A percentile compares a stretch with the other conserved stretches of the same genome.
Conservation (phyloP, 768 basidiomycete species). For the Tylopilus subfusipes region DNA sequence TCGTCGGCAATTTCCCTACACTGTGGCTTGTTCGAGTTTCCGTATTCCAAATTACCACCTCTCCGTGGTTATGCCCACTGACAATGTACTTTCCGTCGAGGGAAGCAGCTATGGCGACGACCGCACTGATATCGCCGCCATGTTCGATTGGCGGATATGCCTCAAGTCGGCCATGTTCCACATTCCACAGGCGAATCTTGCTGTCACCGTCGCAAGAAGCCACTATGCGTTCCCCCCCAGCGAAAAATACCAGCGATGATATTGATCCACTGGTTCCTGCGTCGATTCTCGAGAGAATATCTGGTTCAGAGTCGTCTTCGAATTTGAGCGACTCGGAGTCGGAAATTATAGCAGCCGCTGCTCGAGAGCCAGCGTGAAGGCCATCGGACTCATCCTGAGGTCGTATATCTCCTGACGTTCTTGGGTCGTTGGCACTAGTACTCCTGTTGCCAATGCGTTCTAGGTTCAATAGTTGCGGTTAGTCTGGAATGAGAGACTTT, state of each 20-base stretch:
- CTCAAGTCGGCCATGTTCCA: too few species aligned
- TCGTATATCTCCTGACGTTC: neutral
- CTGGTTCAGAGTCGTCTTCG: neutral
- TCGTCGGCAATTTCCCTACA: neutral
- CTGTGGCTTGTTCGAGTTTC: neutral
- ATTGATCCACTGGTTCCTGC: neutral
- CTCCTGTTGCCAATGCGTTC: too few species aligned
- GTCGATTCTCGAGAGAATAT: neutral
- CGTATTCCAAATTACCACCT: constrained; percentile 8
- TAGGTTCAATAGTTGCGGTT: too few species aligned
- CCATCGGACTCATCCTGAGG: neutral
- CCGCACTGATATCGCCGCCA: neutral
- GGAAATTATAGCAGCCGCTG: neutral
- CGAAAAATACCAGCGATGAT: neutral
- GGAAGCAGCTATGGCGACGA: constrained; percentile 1
- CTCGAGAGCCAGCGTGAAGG: too few species aligned
- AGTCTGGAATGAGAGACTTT: too few species aligned
- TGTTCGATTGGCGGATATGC: too few species aligned
- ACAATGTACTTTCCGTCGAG: constrained; percentile 9
- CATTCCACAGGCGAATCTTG: too few species aligned
- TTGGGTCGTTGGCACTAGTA: too few species aligned
- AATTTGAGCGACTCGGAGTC: neutral
- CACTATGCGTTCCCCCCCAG: neutral
- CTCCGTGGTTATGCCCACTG: constrained; percentile 4
- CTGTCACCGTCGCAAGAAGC: too few species aligned